These are phyloP conservation scores for Salix koriyanagi DNA, from an alignment of 345 rosid genomes.

Conservation along the genomic window DNA sequence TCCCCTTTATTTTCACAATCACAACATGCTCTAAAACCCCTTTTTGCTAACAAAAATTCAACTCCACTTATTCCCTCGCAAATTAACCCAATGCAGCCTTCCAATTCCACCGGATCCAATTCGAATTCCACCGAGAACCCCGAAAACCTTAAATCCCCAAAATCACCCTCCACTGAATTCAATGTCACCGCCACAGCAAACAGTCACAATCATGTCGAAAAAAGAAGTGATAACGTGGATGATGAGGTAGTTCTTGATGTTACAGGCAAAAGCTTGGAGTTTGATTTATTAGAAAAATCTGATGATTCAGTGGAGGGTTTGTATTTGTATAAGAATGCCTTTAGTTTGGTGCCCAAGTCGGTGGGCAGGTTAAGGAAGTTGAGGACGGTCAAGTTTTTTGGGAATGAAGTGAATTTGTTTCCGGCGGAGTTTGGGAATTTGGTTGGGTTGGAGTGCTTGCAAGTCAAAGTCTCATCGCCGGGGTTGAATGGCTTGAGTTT, in stretches of 20 bases:
- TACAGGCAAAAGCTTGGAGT: conserved; percentile 63
- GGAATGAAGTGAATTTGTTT: conserved; percentile 70
- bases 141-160: conserved; percentile 17
- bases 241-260: conserved; percentile 69
- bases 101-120: conserved; percentile 19
- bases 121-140: conserved; percentile 13
- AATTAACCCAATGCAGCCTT: conserved; percentile 30
- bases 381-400: conserved; percentile 74
- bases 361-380: conserved; percentile 48
- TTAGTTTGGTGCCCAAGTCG: conserved; percentile 75
- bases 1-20: background rate
- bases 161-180: conserved; percentile 1
- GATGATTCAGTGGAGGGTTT: conserved; percentile 47
- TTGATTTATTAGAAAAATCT: conserved; percentile 42
- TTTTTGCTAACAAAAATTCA: background rate
- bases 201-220: background rate
- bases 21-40: background rate
- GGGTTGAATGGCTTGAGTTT: conserved; percentile 56
- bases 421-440: conserved; percentile 66
- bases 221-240: conserved; percentile 21
- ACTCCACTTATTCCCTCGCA: background rate
- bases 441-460: conserved; percentile 74
- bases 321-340: conserved; percentile 67
- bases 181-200: background rate
- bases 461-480: conserved; percentile 68